Conservation (phyloP, 148 eudicot species). For the Mesembryanthemum crystallinum region DNA sequence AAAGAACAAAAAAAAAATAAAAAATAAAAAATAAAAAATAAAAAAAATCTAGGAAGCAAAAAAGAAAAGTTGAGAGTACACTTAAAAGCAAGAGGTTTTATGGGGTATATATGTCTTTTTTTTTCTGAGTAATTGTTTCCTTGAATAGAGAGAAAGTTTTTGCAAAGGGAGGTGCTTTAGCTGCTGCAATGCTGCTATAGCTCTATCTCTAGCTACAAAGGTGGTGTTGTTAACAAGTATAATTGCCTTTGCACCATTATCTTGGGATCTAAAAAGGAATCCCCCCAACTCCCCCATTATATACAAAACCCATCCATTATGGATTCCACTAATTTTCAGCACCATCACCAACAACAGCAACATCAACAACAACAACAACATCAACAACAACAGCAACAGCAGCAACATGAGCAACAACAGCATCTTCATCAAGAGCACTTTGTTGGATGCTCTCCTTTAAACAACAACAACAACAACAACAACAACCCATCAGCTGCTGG, state of each 20-base stretch:
- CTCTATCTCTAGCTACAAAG: background rate
- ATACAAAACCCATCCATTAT: constrained; percentile 21
- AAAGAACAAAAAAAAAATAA: too few relatives aligned
- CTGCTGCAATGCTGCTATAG: too few relatives aligned
- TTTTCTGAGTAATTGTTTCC: constrained; percentile 26
- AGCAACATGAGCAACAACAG: constrained; percentile 20
- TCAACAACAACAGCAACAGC: constrained; percentile 21
- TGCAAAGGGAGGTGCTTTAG: background rate
- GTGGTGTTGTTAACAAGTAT: constrained; percentile 19
- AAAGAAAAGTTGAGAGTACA: constrained; percentile 21
- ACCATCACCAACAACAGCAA: constrained; percentile 21
- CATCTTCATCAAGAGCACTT: constrained; percentile 34
- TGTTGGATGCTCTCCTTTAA: constrained; percentile 35
- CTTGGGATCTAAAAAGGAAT: constrained; percentile 48
- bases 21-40: constrained; percentile 31
- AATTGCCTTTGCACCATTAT: constrained; percentile 30
- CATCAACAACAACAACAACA: constrained; percentile 27
- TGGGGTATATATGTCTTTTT: constrained; percentile 12
- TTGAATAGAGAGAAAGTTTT: constrained; percentile 45
- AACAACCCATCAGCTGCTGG: constrained; percentile 6
- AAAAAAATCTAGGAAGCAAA: constrained; percentile 13
- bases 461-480: too few relatives aligned
- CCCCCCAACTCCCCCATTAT: constrained; percentile 6
- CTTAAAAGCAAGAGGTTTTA: constrained; percentile 10
- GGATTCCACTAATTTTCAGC: constrained; percentile 49